phyloP scores from a whole-genome alignment of 352 stramenopile genomes.

The Phytophthora pinifolia region DNA sequence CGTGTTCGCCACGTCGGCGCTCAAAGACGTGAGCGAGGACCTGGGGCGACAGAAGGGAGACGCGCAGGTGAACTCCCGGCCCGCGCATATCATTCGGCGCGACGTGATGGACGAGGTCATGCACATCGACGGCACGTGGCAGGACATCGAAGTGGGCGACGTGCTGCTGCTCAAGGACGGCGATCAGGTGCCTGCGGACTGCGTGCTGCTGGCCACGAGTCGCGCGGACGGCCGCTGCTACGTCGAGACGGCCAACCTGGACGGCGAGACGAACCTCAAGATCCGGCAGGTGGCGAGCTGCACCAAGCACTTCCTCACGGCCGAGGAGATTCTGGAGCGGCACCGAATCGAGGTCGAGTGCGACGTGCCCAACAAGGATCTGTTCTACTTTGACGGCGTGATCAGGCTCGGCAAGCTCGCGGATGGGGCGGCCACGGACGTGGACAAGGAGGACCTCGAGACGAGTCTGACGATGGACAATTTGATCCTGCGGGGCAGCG shows the following conservation, averaged over 20 bases:
- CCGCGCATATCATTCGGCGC: conserved; percentile 70
- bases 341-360: conserved; percentile 74
- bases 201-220: conserved; percentile 76
- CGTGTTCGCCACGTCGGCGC: conserved; percentile 86
- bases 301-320: conserved; percentile 74
- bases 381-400: conserved; percentile 87
- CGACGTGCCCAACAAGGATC: conserved; percentile 81
- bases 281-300: conserved; percentile 77
- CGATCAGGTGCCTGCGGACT: conserved; percentile 83
- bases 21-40: conserved; percentile 88
- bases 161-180: conserved; percentile 80
- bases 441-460: conserved; percentile 28
- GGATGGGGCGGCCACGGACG: conserved; percentile 12
- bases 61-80: conserved; percentile 73
- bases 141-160: conserved; percentile 86
- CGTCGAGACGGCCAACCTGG: conserved; percentile 85
- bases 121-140: conserved; percentile 76
- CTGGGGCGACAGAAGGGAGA: conserved; percentile 79
- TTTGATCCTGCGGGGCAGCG: conserved; percentile 81
- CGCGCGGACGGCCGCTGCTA: conserved; percentile 78
- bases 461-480: conserved; percentile 88
- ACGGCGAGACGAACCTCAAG: conserved; percentile 90
- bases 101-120: conserved; percentile 54
- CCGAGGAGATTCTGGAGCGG: conserved; percentile 72
- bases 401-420: conserved; percentile 40